Base-by-base conservation (phyloP, 805 yeast genomes). In the Saccharomycopsis sp. region DNA sequence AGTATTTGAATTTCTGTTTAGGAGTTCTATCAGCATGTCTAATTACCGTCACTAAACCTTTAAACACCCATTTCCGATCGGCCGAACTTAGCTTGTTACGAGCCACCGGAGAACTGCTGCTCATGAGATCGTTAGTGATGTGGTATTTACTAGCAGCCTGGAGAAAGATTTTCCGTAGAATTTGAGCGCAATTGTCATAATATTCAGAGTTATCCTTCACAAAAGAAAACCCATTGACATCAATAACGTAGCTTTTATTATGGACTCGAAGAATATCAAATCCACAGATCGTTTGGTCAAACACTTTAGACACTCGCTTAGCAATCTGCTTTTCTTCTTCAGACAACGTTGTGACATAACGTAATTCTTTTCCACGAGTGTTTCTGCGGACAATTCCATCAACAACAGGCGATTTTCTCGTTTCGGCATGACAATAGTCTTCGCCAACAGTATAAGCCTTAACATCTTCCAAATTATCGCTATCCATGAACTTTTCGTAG, bases 21-120 rank as follows among this genome's bases (percentile, higher is more conserved):
- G 99, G 99, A 0, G 99, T 94, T 70, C 99, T 82, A 70, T 94
- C 99, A 5, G 98, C 99, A 72, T 94, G 99, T 65, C 99, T 83
- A 57, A 94, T 86, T 29, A 93, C 96, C 17, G 87, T 80, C 9
- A 94, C 96, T 73, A 89, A 75, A 17, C 97, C 97, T 72, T 94
- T 94, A 72, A 94, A 86, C 3, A 89, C 89, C 99, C 99, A 94
- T 73, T 93, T 93, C 69, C 93, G 97, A 17, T 44, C 49, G 22
- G 7, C 12, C 22, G 49, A 8, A 44, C 49, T 44, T 3, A 44
- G 19, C 7, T 44, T 44, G 5, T 8, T 44, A 5, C 22, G 49
- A 8, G 19, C 12, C 8, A 17, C 49, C 8, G 19, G 22, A 8
- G 49, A 44, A 5, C 12, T 44, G 14, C 14, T 35, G 22, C 12